Base-by-base conservation (phyloP, 306 rosid genomes). In the Prunus mume region DNA sequence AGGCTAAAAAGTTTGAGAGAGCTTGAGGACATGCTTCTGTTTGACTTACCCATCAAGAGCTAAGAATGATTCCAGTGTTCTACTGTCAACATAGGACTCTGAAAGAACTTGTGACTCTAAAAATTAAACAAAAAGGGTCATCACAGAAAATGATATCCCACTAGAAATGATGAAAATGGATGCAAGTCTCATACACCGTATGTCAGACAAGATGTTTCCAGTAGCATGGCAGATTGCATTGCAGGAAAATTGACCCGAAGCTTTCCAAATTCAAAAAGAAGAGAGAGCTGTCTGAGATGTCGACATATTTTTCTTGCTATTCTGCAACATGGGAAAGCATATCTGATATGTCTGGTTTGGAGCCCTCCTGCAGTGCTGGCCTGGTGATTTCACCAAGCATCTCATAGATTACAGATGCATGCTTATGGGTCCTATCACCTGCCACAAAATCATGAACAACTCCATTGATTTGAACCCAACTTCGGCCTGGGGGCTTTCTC, bases 401-500 rank as follows among this genome's bases (percentile, higher is more conserved):
- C 82, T 88, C 83, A 71, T 85, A 83, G 43, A 93, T 83, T 18
- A 74, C 72, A 76, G 74, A 69, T 51, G 80, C 84, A 67, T 87
- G 84, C 85, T 79, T 82, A 68, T 93, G 96, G 66, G 83, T 79
- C 61, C 73, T 72, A 69, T 93, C 96, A 24, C 87, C 88, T 1
- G 81, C 91, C 55, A 86, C 60, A 86, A 93, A 93, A 81, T 78
- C 78, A 74, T 89, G 90, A 71, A 85, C 63, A 61, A 38, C 87
- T 60, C 93, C 90, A 51, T 89, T 41, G 71, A 86, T 81, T 84
- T 89, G 91, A 72, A 86, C 72, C 88, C 92, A 87, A 76, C 98
- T 93, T 82, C 84, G 80, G 47, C 96, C 96, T 2, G 86, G 76
- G 45, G 94, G 87, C 84, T 93, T 91, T 81, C 76, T 89, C 82